Base-by-base conservation (phyloP, 257 asterid species). In the Nicotiana otophora region DNA sequence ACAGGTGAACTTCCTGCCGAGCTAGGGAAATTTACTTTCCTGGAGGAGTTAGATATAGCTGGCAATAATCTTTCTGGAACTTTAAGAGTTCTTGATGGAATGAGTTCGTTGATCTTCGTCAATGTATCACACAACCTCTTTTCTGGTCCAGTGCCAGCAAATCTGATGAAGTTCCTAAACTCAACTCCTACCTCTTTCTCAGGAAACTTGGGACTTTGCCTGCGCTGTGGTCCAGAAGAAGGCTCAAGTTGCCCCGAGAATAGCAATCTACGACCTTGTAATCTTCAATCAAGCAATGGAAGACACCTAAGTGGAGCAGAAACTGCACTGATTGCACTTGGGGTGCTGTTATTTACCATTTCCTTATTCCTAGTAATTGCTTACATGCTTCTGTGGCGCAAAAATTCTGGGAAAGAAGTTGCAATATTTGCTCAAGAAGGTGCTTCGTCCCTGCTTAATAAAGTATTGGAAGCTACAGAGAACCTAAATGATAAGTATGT, bases 11-110 rank as follows among this genome's bases (percentile, higher is more conserved):
- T 94, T 63, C 98, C 98, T 23, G 14, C 9, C 0, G 97, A 91
- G 72, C 66, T 94, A 4, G 92, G 95, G 76, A 91, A 85, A 82
- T 85, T 93, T 19, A 86, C 83, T 54, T 83, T 91, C 93, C 87
- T 94, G 77, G 98, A 93, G 88, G 85, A 87, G 72, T 85, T 94
- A 66, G 93, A 91, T 91, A 69, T 94, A 36, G 84, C 94, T 84
- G 84, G 88, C 86, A 93, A 94, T 61, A 86, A 83, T 86, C 89
- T 93, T 16, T 89, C 93, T 15, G 97, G 97, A 19, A 87, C 70
- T 85, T 87, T 93, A 87, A 89, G 81, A 60, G 87, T 74, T 17
- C 58, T 94, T 17, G 84, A 91, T 12, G 82, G 79, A 69, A 88
- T 91, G 84, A 86, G 68, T 34, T 88, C 98, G 16, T 86, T 94